Conservation (phyloP, 2,329 filamentous ascomycete genomes). For the Neocucurbitaria cava region DNA sequence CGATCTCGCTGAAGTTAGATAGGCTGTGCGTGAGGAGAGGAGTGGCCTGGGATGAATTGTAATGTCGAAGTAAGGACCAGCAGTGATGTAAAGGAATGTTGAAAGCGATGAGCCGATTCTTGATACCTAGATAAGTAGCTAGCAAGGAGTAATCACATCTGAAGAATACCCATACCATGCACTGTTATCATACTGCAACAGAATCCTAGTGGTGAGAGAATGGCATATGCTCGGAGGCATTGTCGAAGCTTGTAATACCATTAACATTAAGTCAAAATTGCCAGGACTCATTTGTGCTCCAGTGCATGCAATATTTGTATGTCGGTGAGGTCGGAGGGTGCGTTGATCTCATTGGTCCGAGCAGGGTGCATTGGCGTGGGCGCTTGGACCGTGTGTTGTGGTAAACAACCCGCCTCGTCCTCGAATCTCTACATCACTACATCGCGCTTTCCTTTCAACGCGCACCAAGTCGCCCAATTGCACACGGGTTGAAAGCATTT, state of each 20-base stretch:
- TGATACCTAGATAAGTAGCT: constrained; percentile 8
- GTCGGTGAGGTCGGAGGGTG: neutral
- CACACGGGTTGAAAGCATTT: constrained; percentile 25
- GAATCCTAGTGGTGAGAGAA: no score
- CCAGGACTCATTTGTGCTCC: no score
- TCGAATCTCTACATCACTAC: constrained; percentile 20
- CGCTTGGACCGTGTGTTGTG: constrained; percentile 25
- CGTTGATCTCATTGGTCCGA: constrained; percentile 19
- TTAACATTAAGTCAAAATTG: no score
- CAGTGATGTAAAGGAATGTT: neutral
- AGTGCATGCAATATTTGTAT: no score
- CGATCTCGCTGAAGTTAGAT: constrained; percentile 40
- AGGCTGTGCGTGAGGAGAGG: constrained; percentile 42
- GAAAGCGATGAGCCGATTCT: neutral
- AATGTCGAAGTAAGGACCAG: neutral
- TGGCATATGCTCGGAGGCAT: no score
- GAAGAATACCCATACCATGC: no score
- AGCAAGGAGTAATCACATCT: no score
- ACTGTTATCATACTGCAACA: no score
- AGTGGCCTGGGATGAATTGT: constrained; percentile 26
- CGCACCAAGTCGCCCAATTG: constrained; percentile 21
- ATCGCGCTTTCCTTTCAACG: constrained; percentile 40
- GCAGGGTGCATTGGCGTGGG: constrained; percentile 9
- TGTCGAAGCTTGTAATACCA: no score
- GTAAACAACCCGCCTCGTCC: constrained; percentile 29